phyloP scores from a whole-genome alignment of 768 basidiomycete genomes.

The Calocybe indica region DNA sequence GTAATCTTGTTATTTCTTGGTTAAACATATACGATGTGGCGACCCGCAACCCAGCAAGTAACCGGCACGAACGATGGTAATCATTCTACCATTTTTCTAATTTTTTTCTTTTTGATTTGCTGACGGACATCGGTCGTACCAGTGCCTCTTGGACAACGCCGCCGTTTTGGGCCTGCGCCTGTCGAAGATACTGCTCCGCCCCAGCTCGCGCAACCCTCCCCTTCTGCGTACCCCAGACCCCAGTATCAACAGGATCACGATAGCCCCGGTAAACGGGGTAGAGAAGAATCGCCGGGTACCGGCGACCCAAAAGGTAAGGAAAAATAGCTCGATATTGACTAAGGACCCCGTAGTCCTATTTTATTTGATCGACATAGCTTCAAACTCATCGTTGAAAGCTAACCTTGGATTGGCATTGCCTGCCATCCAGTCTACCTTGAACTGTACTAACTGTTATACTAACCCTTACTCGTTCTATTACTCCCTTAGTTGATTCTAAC shows the following conservation, averaged over 20 bases:
- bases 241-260: conserved; percentile 45
- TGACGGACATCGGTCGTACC: neutral
- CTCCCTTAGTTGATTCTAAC: conserved; percentile 67
- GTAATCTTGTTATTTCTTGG: conserved; percentile 26
- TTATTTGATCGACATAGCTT: too few relatives aligned
- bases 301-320: conserved; percentile 72
- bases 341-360: too few relatives aligned
- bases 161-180: conserved; percentile 87
- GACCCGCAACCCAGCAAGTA: conserved; percentile 82
- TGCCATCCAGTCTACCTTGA: conserved; percentile 12
- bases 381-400: too few relatives aligned
- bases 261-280: conserved; percentile 50
- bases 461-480: conserved; percentile 44
- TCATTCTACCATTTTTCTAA: conserved; percentile 9
- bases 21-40: conserved; percentile 60
- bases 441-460: conserved; percentile 46
- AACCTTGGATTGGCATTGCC: too few relatives aligned
- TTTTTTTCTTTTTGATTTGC: conserved; percentile 5
- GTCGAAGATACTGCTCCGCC: conserved; percentile 77
- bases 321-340: conserved; percentile 14
- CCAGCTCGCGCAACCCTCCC: conserved; percentile 82
- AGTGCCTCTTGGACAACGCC: conserved; percentile 82
- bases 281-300: conserved; percentile 61
- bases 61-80: conserved; percentile 90
- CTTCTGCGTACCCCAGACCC: conserved; percentile 77